A percentile compares a stretch with the other conserved stretches of the same genome.
Evolutionary conservation across 2,329 filamentous ascomycete species (phyloP).

Genomic region (Geosmithia putterillii): DNA sequence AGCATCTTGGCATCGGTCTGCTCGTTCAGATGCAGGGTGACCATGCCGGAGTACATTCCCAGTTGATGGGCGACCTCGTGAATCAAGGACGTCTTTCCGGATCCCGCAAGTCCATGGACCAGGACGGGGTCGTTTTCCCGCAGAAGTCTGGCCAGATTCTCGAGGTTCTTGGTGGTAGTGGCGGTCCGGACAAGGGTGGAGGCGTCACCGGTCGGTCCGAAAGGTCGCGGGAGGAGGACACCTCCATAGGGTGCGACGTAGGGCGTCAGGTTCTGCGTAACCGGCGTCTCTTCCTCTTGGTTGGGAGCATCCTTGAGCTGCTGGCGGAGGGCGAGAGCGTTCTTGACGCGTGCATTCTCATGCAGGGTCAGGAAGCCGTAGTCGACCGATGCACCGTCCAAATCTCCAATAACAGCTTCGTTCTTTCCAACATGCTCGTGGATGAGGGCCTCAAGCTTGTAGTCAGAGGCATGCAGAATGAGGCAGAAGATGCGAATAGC

Average conservation of each 20-base stretch:
- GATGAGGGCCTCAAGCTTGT: slow-evolving; percentile 62
- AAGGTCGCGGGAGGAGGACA: slow-evolving; percentile 54
- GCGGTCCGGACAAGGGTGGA: slow-evolving; percentile 53
- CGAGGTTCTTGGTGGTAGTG: slow-evolving; percentile 63
- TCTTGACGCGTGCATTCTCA: slow-evolving; percentile 40
- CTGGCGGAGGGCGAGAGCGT: slow-evolving; percentile 27
- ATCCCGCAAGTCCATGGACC: slow-evolving; percentile 70
- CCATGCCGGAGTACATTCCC: slow-evolving; percentile 68
- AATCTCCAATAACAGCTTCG: slow-evolving; percentile 51
- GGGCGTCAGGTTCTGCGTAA: slow-evolving; percentile 36
- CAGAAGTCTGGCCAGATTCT: slow-evolving; percentile 54
- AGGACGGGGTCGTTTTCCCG: slow-evolving; percentile 61
- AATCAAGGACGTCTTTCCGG: slow-evolving; percentile 80
- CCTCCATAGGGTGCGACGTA: slow-evolving; percentile 54
- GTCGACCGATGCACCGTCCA: slow-evolving; percentile 68
- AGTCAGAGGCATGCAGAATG: slow-evolving; percentile 68
- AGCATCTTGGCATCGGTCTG: slow-evolving; percentile 97
- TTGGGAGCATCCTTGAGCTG: slow-evolving; percentile 15
- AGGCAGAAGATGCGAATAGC: slow-evolving; percentile 72
- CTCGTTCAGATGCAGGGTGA: slow-evolving; percentile 92
- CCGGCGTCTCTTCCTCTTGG: slow-evolving; percentile 4
- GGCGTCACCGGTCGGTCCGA: slow-evolving; percentile 29
- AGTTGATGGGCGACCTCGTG: slow-evolving; percentile 72
- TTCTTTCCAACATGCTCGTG: slow-evolving; percentile 48
- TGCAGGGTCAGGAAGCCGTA: slow-evolving; percentile 59